A percentile compares a stretch with the other conserved stretches of the same genome.
Evolutionary conservation across 305 asterid species (phyloP).

Genomic region (Solanum hybrid): DNA sequence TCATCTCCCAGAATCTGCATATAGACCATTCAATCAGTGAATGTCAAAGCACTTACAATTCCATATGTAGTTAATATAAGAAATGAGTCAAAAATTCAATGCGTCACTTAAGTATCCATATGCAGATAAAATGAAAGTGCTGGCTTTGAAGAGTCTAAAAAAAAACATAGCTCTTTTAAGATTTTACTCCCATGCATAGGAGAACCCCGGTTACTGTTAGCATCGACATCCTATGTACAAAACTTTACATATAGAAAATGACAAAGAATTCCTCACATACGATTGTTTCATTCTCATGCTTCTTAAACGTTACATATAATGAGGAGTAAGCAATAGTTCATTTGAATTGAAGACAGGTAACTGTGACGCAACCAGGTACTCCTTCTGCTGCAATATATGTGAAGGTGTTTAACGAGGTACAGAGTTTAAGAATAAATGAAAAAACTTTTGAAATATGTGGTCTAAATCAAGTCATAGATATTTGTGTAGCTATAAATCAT

Average conservation of each 20-base stretch:
- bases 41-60: background rate
- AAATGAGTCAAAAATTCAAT: background rate
- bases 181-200: background rate
- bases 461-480: background rate
- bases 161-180: background rate
- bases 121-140: background rate
- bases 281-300: background rate
- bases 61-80: background rate
- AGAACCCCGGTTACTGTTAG: background rate
- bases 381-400: background rate
- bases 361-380: background rate
- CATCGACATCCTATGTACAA: background rate
- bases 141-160: background rate
- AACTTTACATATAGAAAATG: background rate
- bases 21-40: background rate
- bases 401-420: background rate
- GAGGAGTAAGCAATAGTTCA: background rate
- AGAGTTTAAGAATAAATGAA: background rate
- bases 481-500: background rate
- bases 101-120: background rate
- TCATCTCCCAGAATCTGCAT: constrained; percentile 79
- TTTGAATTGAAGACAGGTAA: background rate
- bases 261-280: background rate
- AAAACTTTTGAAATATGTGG: background rate
- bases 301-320: background rate